phyloP scores from a whole-genome alignment of 1,284 basidiomycete species.

The Ustilago trichophora region DNA sequence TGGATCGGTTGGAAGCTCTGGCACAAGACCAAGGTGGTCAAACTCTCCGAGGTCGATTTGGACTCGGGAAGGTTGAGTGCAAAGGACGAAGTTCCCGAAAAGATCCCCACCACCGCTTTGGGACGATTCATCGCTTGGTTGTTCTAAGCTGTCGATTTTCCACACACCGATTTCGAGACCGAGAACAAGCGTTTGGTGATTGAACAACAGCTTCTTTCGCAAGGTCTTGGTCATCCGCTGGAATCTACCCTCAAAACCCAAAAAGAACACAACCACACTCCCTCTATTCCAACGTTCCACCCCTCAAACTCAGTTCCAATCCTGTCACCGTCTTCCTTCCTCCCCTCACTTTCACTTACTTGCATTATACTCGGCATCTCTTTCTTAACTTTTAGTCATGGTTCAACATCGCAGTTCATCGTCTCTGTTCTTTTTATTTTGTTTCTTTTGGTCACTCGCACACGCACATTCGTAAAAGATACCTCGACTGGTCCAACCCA shows the following conservation, averaged over 20 bases:
- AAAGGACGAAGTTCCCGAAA: constrained; percentile 24
- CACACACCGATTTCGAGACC: too few relatives aligned
- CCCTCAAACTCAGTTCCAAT: not conserved
- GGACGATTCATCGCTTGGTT: constrained; percentile 41
- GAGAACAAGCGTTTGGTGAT: too few relatives aligned
- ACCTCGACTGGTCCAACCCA: constrained; percentile 33
- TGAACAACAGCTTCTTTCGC: too few relatives aligned
- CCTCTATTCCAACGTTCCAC: not conserved
- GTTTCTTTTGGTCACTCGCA: too few relatives aligned
- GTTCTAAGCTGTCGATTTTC: constrained; percentile 15
- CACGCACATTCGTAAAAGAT: constrained; percentile 2
- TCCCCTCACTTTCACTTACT: too few relatives aligned
- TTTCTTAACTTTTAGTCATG: constrained; percentile 4
- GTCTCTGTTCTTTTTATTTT: too few relatives aligned
- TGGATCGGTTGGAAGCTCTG: constrained; percentile 73
- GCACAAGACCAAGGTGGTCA: constrained; percentile 69
- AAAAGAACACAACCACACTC: too few relatives aligned
- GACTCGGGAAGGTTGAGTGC: constrained; percentile 69
- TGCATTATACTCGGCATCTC: not conserved
- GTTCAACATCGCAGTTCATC: constrained; percentile 15
- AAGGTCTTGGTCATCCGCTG: not conserved
- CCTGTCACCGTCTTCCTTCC: too few relatives aligned
- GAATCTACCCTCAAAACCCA: not conserved
- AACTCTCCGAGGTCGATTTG: constrained; percentile 69
- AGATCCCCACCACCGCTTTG: constrained; percentile 15